Percentiles rank a stretch among this genome's conserved stretches.
phyloP scores from a whole-genome alignment of 306 rosid species.

The Quercus glauca region DNA sequence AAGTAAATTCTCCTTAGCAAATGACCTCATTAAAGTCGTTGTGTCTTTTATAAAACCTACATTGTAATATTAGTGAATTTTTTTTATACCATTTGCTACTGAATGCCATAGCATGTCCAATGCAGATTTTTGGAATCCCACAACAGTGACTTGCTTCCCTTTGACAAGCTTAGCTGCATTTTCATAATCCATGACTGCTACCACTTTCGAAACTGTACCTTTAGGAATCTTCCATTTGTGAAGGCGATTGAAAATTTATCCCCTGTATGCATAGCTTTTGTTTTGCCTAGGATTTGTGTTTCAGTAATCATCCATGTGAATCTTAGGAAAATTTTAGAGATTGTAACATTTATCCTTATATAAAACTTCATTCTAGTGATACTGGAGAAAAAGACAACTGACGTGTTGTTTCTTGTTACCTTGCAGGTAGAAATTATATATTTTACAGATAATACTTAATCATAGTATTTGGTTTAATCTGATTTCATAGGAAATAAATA shows the following conservation, averaged over 20 bases:
- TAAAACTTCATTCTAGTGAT: background rate
- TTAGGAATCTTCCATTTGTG: background rate
- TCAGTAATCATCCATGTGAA: background rate
- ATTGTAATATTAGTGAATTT: background rate
- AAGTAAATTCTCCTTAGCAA: background rate
- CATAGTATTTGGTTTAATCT: background rate
- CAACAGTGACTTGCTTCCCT: conserved; percentile 51
- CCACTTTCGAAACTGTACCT: background rate
- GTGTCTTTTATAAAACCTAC: too few relatives aligned
- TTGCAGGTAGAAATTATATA: background rate
- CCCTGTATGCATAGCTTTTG: background rate
- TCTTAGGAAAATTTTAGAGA: background rate
- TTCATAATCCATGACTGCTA: conserved; percentile 44
- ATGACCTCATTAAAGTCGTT: too few relatives aligned
- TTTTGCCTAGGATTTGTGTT: background rate
- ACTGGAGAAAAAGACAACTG: background rate
- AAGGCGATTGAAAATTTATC: background rate
- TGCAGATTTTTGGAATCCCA: conserved; percentile 68
- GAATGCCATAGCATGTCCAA: conserved; percentile 59
- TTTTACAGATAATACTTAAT: background rate
- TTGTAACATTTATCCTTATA: background rate
- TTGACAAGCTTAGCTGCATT: conserved; percentile 29
- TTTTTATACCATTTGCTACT: conserved; percentile 38
- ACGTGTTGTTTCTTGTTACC: background rate
- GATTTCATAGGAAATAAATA: background rate